Conservation (phyloP, 2,329 filamentous ascomycete genomes). For the Trichoderma sp. region DNA sequence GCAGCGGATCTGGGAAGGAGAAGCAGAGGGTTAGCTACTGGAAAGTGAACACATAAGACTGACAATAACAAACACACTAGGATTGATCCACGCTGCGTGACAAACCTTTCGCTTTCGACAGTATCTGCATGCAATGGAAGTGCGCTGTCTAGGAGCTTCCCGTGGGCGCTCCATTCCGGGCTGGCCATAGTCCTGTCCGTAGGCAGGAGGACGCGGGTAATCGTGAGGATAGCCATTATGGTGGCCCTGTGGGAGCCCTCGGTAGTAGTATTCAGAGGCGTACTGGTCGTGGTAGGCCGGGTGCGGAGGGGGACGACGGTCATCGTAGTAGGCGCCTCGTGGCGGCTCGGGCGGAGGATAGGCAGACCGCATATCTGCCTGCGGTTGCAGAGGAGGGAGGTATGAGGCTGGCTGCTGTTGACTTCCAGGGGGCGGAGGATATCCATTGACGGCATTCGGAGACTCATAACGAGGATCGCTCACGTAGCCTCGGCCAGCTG, state of each 20-base stretch:
- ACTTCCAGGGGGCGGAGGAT: conserved; percentile 39
- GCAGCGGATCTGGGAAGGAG: conserved; percentile 51
- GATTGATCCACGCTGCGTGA: background rate
- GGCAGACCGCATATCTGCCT: conserved; percentile 34
- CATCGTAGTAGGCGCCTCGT: conserved; percentile 38
- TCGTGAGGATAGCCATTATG: conserved; percentile 31
- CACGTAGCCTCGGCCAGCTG: conserved; percentile 34
- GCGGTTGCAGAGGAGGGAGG: conserved; percentile 40
- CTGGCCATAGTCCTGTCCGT: conserved; percentile 36
- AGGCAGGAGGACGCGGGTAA: conserved; percentile 31
- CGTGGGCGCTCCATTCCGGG: conserved; percentile 33
- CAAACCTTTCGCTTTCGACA: conserved; percentile 60
- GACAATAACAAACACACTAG: background rate
- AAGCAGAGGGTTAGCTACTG: background rate
- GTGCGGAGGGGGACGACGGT: conserved; percentile 33
- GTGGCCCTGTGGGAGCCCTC: conserved; percentile 31
- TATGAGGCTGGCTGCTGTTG: conserved; percentile 32
- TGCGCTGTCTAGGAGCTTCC: conserved; percentile 55
- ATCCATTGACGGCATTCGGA: conserved; percentile 46
- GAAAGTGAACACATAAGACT: background rate
- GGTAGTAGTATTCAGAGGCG: conserved; percentile 36
- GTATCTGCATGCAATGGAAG: conserved; percentile 59
- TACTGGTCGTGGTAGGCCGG: conserved; percentile 36
- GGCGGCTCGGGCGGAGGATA: conserved; percentile 43
- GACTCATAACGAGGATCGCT: conserved; percentile 42